These are phyloP conservation scores for Nakazawaea siamensis DNA, from an alignment of 805 yeast species.

Conservation along the genomic window DNA sequence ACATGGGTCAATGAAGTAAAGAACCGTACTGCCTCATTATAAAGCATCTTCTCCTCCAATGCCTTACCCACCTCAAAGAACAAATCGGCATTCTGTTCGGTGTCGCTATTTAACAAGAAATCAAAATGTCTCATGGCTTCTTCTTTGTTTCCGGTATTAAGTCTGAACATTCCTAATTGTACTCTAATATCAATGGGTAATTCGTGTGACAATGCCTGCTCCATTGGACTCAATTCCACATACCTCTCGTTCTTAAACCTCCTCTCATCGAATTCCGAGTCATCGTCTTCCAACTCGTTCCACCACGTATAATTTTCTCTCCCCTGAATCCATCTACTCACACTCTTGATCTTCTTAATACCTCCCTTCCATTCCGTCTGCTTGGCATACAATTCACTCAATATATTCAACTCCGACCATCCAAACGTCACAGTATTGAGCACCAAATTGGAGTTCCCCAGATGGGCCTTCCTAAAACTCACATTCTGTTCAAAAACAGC, in stretches of 20 bases:
- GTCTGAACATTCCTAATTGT: constrained; percentile 68
- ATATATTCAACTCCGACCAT: constrained; percentile 84
- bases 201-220: constrained; percentile 30
- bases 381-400: constrained; percentile 71
- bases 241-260: constrained; percentile 40
- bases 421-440: constrained; percentile 47
- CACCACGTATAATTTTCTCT: constrained; percentile 60
- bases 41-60: constrained; percentile 59
- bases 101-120: constrained; percentile 46
- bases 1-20: constrained; percentile 47
- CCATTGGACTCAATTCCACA: constrained; percentile 30
- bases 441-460: constrained; percentile 14
- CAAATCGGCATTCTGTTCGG: constrained; percentile 62
- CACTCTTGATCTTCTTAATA: constrained; percentile 54
- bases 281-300: constrained; percentile 58
- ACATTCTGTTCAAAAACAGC: constrained; percentile 56
- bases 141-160: constrained; percentile 50
- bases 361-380: constrained; percentile 60
- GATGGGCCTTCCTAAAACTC: constrained; percentile 22
- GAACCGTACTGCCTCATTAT: constrained; percentile 68
- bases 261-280: constrained; percentile 78
- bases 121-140: constrained; percentile 73
- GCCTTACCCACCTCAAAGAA: constrained; percentile 70
- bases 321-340: constrained; percentile 76
- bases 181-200: constrained; percentile 85